Conservation (phyloP, 2,329 filamentous ascomycete genomes). For the Hypoxylon sp. region DNA sequence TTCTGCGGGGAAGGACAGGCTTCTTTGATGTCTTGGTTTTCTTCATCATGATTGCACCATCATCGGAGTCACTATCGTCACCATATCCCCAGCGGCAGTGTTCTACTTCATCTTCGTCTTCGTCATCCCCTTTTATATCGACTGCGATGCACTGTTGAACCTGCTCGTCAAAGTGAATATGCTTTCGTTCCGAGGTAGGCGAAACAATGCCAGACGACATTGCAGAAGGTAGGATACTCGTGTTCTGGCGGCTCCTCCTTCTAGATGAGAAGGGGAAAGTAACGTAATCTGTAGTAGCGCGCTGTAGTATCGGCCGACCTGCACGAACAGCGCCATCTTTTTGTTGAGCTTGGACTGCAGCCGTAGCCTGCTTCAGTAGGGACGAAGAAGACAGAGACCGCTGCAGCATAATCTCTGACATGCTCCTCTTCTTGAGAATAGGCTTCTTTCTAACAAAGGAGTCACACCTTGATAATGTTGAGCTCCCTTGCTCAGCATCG, state of each 20-base stretch:
- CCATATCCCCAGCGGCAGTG: slow-evolving; percentile 56
- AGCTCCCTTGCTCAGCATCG: slow-evolving; percentile 59
- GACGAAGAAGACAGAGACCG: slow-evolving; percentile 90
- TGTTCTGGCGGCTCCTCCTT: slow-evolving; percentile 72
- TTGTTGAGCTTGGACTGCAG: slow-evolving; percentile 86
- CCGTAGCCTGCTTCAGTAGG: slow-evolving; percentile 88
- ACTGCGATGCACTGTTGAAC: slow-evolving; percentile 97
- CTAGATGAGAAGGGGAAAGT: slow-evolving; percentile 75
- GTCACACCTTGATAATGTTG: slow-evolving; percentile 65
- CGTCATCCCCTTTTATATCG: slow-evolving; percentile 84
- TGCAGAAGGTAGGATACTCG: slow-evolving; percentile 75
- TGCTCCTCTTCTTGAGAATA: slow-evolving; percentile 95
- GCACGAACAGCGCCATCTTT: slow-evolving; percentile 66
- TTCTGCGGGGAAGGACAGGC: slow-evolving; percentile 65
- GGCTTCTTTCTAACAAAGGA: slow-evolving; percentile 88
- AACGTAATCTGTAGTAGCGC: slow-evolving; percentile 78
- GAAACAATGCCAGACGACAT: slow-evolving; percentile 78
- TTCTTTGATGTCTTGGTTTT: slow-evolving; percentile 70
- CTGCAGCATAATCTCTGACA: slow-evolving; percentile 95
- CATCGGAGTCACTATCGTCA: slow-evolving; percentile 78
- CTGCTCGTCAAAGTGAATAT: slow-evolving; percentile 97
- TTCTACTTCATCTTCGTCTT: slow-evolving; percentile 75
- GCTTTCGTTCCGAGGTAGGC: slow-evolving; percentile 78
- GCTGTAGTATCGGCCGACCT: slow-evolving; percentile 70
- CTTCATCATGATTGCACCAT: slow-evolving; percentile 87